Percentiles rank a stretch among this genome's conserved stretches.
Conservation (phyloP, 1,284 basidiomycete species). For the Naganishia sp. region DNA sequence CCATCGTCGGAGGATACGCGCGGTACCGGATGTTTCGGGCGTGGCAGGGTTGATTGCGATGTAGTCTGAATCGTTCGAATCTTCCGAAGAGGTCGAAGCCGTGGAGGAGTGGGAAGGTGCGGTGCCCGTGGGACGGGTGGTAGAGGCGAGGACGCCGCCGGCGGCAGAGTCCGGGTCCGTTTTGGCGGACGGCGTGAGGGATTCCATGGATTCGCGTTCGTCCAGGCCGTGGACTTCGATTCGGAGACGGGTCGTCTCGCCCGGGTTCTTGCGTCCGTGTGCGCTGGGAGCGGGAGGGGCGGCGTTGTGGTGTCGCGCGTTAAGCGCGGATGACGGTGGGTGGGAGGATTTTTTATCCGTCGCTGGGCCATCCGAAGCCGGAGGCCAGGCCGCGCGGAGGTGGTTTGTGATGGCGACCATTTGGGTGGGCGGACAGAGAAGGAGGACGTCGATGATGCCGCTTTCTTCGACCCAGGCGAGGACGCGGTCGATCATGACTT, state of each 20-base stretch:
- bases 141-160: neutral
- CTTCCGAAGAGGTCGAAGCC: slow-evolving; percentile 28
- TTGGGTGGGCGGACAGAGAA: slow-evolving; percentile 54
- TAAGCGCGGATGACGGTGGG: slow-evolving; percentile 61
- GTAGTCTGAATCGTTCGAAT: slow-evolving; percentile 43
- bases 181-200: neutral
- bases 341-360: slow-evolving; percentile 2
- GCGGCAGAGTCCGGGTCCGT: neutral
- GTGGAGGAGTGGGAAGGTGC: slow-evolving; percentile 29
- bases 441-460: slow-evolving; percentile 61
- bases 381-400: slow-evolving; percentile 66
- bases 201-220: slow-evolving; percentile 58
- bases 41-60: slow-evolving; percentile 25
- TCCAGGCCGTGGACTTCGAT: slow-evolving; percentile 75
- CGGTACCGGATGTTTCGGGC: slow-evolving; percentile 45
- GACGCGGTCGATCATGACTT: slow-evolving; percentile 79
- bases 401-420: slow-evolving; percentile 81
- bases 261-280: slow-evolving; percentile 8
- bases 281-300: slow-evolving; percentile 56
- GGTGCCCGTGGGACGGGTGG: slow-evolving; percentile 13
- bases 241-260: slow-evolving; percentile 59
- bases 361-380: slow-evolving; percentile 69
- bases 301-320: neutral
- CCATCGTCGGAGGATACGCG: slow-evolving; percentile 50
- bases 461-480: slow-evolving; percentile 84